Base-by-base conservation (phyloP, 345 rosid species). In the Gossypium ekmanianum region DNA sequence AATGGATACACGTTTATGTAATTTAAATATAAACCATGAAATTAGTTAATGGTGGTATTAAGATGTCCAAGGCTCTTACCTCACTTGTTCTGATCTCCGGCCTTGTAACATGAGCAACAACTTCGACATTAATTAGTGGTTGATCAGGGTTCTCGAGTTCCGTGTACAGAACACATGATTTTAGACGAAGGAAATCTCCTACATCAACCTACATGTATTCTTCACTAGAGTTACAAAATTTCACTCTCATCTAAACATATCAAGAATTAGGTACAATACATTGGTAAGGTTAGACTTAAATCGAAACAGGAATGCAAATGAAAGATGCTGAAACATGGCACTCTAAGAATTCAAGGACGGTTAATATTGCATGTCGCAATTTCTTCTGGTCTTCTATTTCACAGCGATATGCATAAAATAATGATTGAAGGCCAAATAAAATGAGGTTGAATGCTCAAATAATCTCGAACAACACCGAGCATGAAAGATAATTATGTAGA, bases 91-190 rank as follows among this genome's bases (percentile, higher is more conserved):
- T 88, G 55, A 95, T 77, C 88, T 95, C 98, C n/a, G 98, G 97
- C 72, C 92, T 88, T n/a, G 97, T 90, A 79, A 92, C 99, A 84
- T 95, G 98, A 48, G 99, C 99, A 66, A 92, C 96, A 67, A 91
- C 99, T 86, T 95, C 99, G 17, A 95, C 84, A 61, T 79, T 88
- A 39, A 95, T 90, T 43, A 91, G 82, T 14, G 99, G 97, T 77
- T 83, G 88, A 17, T 88, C 96, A 12, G 87, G 77, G 73, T 87
- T 84, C 79, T 88, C 90, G 2, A 82, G 81, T 81, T 91, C 88
- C 52, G 99, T 87, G 76, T 86, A 92, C 83, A 94, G 82, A 61
- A 94, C 81, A 0, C 97, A 88, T 9, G 93, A 90, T 64, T 90
- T 92, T 68, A 94, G 80, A 18, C 94, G 91, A 70, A 94, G 97